Evolutionary conservation across 768 basidiomycete species (phyloP).

Genomic region (Suillus hirtellus): DNA sequence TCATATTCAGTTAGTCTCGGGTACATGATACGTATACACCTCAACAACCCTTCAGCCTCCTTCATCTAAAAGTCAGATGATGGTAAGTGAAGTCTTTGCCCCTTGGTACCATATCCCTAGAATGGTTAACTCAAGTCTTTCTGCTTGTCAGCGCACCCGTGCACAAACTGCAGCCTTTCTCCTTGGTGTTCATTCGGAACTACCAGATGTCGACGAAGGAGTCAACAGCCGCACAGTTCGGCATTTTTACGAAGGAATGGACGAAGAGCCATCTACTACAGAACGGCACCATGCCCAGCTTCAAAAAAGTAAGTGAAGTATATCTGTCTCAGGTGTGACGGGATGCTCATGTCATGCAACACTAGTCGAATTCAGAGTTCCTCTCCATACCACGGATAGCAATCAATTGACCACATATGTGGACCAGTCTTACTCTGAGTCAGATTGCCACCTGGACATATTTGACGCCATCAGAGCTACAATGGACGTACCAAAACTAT

Average conservation of each 20-base stretch:
- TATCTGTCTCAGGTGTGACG: not conserved
- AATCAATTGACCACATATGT: not conserved
- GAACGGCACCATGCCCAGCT: not conserved
- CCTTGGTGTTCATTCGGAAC: not conserved
- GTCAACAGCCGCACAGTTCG: not conserved
- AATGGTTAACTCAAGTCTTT: not conserved
- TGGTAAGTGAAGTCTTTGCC: no score
- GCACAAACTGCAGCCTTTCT: not conserved
- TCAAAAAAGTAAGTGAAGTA: not conserved
- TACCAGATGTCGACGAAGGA: not conserved
- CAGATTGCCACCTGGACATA: not conserved
- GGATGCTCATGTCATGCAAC: not conserved
- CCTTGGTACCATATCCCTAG: no score
- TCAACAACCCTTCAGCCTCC: no score
- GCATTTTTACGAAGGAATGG: no score
- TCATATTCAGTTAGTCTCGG: no score
- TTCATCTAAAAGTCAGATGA: no score
- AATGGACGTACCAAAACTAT: not conserved
- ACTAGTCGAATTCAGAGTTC: not conserved
- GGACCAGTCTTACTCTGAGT: not conserved
- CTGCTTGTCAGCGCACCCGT: not conserved
- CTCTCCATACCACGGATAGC: not conserved
- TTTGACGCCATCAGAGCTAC: not conserved
- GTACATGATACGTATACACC: no score
- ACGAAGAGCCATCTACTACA: no score